These are phyloP conservation scores for Heterobasidion irregulare DNA, from an alignment of 1,284 basidiomycete genomes.

Conservation along the genomic window DNA sequence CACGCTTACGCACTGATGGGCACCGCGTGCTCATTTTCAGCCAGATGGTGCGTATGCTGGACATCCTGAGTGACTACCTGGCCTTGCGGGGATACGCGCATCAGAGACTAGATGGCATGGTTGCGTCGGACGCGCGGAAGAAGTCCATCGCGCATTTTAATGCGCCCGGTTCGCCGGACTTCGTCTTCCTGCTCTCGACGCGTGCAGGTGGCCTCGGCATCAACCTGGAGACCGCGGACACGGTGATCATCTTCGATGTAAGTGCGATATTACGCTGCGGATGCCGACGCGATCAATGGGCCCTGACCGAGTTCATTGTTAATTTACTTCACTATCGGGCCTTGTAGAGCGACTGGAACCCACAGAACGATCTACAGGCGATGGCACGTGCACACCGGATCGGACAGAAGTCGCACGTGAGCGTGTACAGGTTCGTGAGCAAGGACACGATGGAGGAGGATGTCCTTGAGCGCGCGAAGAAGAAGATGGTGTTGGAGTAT, in stretches of 20 bases:
- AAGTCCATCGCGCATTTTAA: slow-evolving; percentile 79
- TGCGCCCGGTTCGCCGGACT: slow-evolving; percentile 63
- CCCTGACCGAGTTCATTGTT: slow-evolving; percentile 6
- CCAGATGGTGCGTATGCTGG: slow-evolving; percentile 99
- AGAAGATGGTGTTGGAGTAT: slow-evolving; percentile 99
- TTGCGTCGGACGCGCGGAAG: slow-evolving; percentile 77
- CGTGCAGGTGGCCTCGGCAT: slow-evolving; percentile 97
- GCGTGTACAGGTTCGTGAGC: slow-evolving; percentile 95
- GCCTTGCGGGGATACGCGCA: slow-evolving; percentile 77
- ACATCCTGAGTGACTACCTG: slow-evolving; percentile 99
- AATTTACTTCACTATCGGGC: background rate
- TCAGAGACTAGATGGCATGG: slow-evolving; percentile 71
- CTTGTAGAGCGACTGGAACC: slow-evolving; percentile 85
- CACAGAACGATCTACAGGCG: slow-evolving; percentile 97
- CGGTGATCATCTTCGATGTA: slow-evolving; percentile 98
- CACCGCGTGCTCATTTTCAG: slow-evolving; percentile 98
- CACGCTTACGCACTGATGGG: slow-evolving; percentile 82
- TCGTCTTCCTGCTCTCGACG: slow-evolving; percentile 84
- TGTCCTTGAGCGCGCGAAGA: slow-evolving; percentile 94
- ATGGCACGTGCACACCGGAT: slow-evolving; percentile 99
- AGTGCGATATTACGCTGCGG: slow-evolving; percentile 21
- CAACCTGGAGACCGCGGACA: slow-evolving; percentile 97
- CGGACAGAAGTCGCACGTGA: slow-evolving; percentile 96
- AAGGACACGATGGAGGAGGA: slow-evolving; percentile 99
- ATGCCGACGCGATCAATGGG: background rate